Evolutionary conservation across 345 rosid genomes (phyloP), one percentile per base, ranked within the genome.

Genomic region (Firmiana major): DNA sequence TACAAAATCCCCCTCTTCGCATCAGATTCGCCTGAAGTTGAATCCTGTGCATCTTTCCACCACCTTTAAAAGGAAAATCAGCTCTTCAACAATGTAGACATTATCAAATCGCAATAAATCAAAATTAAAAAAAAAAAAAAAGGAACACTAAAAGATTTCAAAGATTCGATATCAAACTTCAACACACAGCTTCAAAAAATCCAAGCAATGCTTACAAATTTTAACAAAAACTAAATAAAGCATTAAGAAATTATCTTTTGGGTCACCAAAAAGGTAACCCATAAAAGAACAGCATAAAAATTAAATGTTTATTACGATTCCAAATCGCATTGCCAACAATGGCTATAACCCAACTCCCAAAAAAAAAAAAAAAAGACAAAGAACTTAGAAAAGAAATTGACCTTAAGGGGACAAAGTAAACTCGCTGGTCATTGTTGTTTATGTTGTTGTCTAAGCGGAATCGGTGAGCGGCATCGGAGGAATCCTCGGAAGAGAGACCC

Each of bases 331-430:
- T 24, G 45, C 40, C 38, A 17, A 68, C 2, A 68, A 13, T 16
- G 22, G 26, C 40, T 26, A 16, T 22, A 66, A 68, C 55, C 51
- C 72, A 68, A 68, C 51, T 45, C 73, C 38, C 24, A 70, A 31
- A 31, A 63, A 75, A 78, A 65, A 68, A 7, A 73, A 72, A 78
- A 59, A 31, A 31, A 31, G 34, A 31, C 34, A 0, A 31, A 31
- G 34, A 15, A 1, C 4, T 38, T 13, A 28, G 7, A 53, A 45
- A 78, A 57, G 49, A 51, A 62, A 66, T 70, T 53, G 75, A 93
- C 98, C 97, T 90, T 80, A 82, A 83, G 11, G 99, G 97, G 43
- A 92, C 98, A 80, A 93, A 89, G 91, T 93, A 93, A 84, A 96
- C 89, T 40, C 97, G 91, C 87, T 91, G 98, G 82, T 89, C 93